phyloP scores from a whole-genome alignment of 495 filamentous ascomycete species.

The Penicillium coffeae region DNA sequence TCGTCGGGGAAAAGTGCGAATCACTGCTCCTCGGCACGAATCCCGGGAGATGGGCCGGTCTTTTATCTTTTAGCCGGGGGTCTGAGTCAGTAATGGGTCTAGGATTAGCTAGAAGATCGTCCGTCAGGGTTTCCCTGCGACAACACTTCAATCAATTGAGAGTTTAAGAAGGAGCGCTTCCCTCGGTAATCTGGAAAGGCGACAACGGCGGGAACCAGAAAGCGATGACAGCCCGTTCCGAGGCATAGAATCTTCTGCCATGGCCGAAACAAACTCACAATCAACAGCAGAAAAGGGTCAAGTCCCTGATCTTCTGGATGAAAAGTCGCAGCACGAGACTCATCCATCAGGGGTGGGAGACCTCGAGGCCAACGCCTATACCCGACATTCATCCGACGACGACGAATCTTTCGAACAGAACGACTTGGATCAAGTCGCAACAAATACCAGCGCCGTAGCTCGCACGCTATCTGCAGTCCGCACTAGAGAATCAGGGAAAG shows the following conservation, averaged over 20 bases:
- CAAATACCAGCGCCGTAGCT: conserved; percentile 26
- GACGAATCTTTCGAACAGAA: conserved; percentile 12
- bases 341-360: not conserved
- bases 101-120: not conserved
- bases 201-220: no score
- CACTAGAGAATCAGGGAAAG: conserved; percentile 46
- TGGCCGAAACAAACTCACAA: not conserved
- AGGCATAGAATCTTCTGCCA: not conserved
- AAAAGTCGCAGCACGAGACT: not conserved
- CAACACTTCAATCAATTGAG: not conserved
- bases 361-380: conserved; percentile 3
- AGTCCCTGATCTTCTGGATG: not conserved
- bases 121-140: not conserved
- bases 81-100: no score
- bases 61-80: not conserved
- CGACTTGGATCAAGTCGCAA: conserved; percentile 20
- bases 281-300: not conserved
- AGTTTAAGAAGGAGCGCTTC: no score
- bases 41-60: not conserved
- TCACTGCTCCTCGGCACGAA: not conserved
- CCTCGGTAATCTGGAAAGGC: no score
- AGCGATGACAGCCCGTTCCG: not conserved
- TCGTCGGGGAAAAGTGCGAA: not conserved
- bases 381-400: conserved; percentile 17
- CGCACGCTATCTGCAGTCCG: conserved; percentile 39